Percentiles rank a stretch among this genome's conserved stretches.
Evolutionary conservation across 2,329 filamentous ascomycete species (phyloP).

Genomic region (Fusarium sp.): DNA sequence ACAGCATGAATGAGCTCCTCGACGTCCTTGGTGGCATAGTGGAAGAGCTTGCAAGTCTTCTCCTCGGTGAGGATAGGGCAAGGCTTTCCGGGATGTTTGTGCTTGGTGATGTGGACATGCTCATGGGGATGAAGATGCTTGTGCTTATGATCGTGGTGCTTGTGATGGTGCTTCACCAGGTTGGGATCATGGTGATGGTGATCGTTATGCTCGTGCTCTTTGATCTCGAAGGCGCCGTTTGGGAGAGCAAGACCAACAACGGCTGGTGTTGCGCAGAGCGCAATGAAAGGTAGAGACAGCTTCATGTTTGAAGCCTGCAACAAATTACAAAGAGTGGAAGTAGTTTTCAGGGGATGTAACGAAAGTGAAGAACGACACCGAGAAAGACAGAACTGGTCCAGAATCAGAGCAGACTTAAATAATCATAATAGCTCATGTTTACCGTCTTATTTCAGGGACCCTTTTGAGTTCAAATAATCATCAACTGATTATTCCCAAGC

Average conservation of each 20-base stretch:
- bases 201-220: constrained; percentile 4
- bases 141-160: constrained; percentile 21
- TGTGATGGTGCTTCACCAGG: constrained; percentile 9
- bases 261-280: constrained; percentile 32
- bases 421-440: not conserved
- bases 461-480: not conserved
- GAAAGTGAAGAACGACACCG: not conserved
- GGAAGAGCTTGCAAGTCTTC: constrained; percentile 36
- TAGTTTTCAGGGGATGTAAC: not conserved
- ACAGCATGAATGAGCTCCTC: constrained; percentile 35
- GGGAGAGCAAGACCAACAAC: constrained; percentile 6
- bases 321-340: not conserved
- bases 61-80: constrained; percentile 33
- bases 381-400: not conserved
- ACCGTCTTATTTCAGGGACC: not conserved
- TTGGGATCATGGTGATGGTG: constrained; percentile 13
- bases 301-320: constrained; percentile 32
- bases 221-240: not conserved
- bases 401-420: constrained; percentile 11
- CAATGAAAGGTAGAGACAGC: constrained; percentile 30
- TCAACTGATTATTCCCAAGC: not conserved
- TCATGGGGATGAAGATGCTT: constrained; percentile 24
- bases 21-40: constrained; percentile 33
- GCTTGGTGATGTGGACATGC: constrained; percentile 17
- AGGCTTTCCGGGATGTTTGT: constrained; percentile 27